Evolutionary conservation across 202 grass and related monocot species (phyloP).

Genomic region (Dendrocalamus latiflorus): DNA sequence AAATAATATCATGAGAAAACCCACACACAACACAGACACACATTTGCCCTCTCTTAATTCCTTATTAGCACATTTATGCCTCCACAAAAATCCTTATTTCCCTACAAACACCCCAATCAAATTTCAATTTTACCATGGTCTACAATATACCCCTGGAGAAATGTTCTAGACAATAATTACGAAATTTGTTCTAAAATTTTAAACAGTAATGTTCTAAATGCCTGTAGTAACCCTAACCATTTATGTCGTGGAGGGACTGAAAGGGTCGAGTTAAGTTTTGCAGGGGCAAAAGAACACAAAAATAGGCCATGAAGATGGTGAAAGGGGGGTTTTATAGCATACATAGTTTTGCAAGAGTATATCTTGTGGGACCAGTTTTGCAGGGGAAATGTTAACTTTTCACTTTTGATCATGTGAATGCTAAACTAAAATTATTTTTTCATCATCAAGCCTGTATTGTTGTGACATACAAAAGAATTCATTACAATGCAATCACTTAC

Average conservation of each 20-base stretch:
- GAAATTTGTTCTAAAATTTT: neutral
- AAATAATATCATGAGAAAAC: neutral
- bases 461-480: too few relatives aligned
- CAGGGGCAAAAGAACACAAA: too few relatives aligned
- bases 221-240: neutral
- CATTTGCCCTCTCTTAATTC: neutral
- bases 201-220: neutral
- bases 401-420: too few relatives aligned
- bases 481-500: conserved; percentile 41
- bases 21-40: neutral
- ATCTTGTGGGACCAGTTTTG: too few relatives aligned
- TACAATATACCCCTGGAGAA: neutral
- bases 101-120: neutral
- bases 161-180: neutral
- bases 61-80: neutral
- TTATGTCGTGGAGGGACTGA: neutral
- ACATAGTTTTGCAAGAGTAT: too few relatives aligned
- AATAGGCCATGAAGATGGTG: too few relatives aligned
- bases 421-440: neutral
- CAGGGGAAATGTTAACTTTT: too few relatives aligned
- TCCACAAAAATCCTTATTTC: neutral
- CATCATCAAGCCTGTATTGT: too few relatives aligned
- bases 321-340: too few relatives aligned
- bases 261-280: too few relatives aligned
- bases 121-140: neutral